Evolutionary conservation across 1,139 yeast genomes (phyloP).

Genomic region (Yamadazyma trypodendri): DNA sequence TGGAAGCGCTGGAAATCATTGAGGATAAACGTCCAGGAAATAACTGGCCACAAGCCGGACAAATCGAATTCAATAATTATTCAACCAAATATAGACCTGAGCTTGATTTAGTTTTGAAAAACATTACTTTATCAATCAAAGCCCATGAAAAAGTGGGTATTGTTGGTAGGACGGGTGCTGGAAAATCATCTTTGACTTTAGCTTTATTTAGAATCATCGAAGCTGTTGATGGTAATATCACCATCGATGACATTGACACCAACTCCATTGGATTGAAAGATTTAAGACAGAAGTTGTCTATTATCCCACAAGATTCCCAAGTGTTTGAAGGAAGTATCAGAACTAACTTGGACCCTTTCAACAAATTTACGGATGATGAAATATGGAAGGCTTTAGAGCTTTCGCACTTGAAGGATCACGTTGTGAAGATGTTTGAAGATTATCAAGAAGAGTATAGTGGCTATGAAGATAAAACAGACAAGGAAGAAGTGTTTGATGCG

Average conservation of each 20-base stretch:
- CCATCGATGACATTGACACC: conserved; percentile 72
- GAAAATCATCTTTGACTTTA: conserved; percentile 86
- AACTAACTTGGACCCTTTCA: conserved; percentile 85
- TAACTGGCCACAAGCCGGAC: conserved; percentile 80
- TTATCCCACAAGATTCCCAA: conserved; percentile 97
- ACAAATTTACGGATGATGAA: conserved; percentile 65
- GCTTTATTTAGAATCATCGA: conserved; percentile 91
- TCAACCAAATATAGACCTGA: conserved; percentile 86
- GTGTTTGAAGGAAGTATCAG: conserved; percentile 90
- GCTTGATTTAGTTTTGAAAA: conserved; percentile 74
- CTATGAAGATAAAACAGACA: conserved; percentile 14
- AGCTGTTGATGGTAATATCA: conserved; percentile 65
- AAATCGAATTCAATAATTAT: conserved; percentile 67
- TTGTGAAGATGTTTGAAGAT: conserved; percentile 54
- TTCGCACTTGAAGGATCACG: conserved; percentile 79
- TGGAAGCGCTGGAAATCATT: conserved; percentile 82
- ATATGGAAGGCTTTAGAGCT: conserved; percentile 85
- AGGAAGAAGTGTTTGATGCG: conserved; percentile 20
- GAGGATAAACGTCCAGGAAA: conserved; percentile 66
- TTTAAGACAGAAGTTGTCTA: conserved; percentile 79
- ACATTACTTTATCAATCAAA: conserved; percentile 64
- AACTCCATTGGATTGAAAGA: conserved; percentile 75
- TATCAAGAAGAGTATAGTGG: conserved; percentile 25
- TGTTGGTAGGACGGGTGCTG: conserved; percentile 97
- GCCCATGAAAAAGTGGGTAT: conserved; percentile 89